These are phyloP conservation scores for Zelopaecilomyces penicillatus DNA, from an alignment of 2,329 filamentous ascomycete genomes.

Conservation along the genomic window DNA sequence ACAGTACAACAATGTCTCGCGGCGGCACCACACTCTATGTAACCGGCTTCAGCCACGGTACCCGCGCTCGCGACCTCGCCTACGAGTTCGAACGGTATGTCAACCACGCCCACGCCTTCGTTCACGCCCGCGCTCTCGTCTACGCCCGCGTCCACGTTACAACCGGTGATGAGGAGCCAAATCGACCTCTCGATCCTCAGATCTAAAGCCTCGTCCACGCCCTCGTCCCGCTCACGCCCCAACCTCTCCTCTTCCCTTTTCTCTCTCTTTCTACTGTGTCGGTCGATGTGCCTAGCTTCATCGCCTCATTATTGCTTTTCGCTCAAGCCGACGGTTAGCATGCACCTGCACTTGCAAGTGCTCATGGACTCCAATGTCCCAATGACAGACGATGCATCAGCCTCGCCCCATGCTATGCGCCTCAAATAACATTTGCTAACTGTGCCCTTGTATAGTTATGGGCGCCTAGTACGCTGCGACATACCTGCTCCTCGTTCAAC, in stretches of 20 bases:
- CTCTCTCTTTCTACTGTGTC: slow-evolving; percentile 13
- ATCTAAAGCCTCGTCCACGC: slow-evolving; percentile 14
- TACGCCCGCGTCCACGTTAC: slow-evolving; percentile 34
- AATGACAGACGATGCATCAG: slow-evolving; percentile 3
- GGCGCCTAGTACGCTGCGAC: slow-evolving; percentile 94
- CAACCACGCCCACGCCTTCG: slow-evolving; percentile 37
- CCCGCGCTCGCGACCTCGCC: slow-evolving; percentile 95
- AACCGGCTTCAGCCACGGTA: slow-evolving; percentile 97
- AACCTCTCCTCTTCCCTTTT: slow-evolving; percentile 14
- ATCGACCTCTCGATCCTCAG: slow-evolving; percentile 17
- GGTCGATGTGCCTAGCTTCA: slow-evolving; percentile 20
- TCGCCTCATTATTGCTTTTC: slow-evolving; percentile 18
- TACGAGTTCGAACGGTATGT: slow-evolving; percentile 99
- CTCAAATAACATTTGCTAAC: slow-evolving; percentile 32
- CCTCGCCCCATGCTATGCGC: slow-evolving; percentile 11
- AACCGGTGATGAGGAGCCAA: slow-evolving; percentile 18
- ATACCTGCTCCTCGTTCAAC: slow-evolving; percentile 94
- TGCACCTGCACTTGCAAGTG: slow-evolving; percentile 14
- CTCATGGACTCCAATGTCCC: slow-evolving; percentile 5
- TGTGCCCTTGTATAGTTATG: slow-evolving; percentile 58
- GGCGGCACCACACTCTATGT: slow-evolving; percentile 93
- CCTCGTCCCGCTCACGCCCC: slow-evolving; percentile 14
- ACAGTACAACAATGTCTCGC: slow-evolving; percentile 62
- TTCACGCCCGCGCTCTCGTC: slow-evolving; percentile 33
- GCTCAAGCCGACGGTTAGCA: slow-evolving; percentile 17